A percentile compares a stretch with the other conserved stretches of the same genome.
Evolutionary conservation across 108 stramenopile species (phyloP).

Genomic region (Cyclotella sp.): DNA sequence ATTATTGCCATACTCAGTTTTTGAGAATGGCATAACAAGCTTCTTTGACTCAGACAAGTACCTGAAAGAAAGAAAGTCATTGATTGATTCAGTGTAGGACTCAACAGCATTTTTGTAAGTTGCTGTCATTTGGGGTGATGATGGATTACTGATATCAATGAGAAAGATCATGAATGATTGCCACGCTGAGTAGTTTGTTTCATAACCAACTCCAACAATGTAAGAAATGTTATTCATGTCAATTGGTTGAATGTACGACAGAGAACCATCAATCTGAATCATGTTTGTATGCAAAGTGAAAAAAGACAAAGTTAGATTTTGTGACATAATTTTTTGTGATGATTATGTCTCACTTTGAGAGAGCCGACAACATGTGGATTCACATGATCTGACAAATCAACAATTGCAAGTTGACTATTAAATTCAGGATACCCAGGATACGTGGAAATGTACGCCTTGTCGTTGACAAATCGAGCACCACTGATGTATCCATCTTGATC

Average conservation of each 20-base stretch:
- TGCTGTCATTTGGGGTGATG: conserved; percentile 12
- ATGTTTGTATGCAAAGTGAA: not conserved
- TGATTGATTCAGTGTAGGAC: not conserved
- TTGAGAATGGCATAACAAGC: conserved; percentile 11
- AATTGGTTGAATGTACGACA: conserved; percentile 8
- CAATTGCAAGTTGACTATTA: not conserved
- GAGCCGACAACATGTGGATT: conserved; percentile 1
- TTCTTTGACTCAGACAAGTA: conserved; percentile 6
- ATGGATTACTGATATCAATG: conserved; percentile 15
- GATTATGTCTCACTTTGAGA: conserved; percentile 9
- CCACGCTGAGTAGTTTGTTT: not conserved
- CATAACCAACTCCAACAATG: conserved; percentile 19
- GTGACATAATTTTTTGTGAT: not conserved
- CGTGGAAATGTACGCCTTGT: conserved; percentile 6
- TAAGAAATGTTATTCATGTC: conserved; percentile 1
- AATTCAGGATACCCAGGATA: not conserved
- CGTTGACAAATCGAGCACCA: conserved; percentile 1
- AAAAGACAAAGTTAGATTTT: not conserved
- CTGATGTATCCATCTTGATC: not conserved
- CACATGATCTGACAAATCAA: conserved; percentile 6
- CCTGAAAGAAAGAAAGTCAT: conserved; percentile 11
- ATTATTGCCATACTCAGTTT: not conserved
- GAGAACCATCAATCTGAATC: conserved; percentile 4
- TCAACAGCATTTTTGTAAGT: not conserved
- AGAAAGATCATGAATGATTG: not conserved